Percentiles rank a stretch among this genome's conserved stretches.
Conservation (phyloP, 768 basidiomycete species). For the Tricholoma furcatifolium region DNA sequence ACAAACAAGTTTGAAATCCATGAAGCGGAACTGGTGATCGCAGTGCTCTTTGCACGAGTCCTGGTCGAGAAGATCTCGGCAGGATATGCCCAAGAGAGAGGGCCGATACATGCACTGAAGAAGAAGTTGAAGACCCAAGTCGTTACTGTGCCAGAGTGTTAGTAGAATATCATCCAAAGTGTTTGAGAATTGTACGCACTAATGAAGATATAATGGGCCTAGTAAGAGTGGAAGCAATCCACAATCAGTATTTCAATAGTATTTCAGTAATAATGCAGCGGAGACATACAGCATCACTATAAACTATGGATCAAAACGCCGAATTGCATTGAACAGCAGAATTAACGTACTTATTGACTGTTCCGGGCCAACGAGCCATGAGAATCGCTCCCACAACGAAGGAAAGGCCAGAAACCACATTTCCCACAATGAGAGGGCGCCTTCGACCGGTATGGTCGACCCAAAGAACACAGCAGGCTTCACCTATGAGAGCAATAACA, state of each 20-base stretch:
- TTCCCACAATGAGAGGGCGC: conserved; percentile 40
- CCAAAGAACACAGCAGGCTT: conserved; percentile 46
- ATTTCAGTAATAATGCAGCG: not conserved
- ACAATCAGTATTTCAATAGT: not conserved
- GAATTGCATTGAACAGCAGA: not conserved
- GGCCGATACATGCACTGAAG: conserved; percentile 45
- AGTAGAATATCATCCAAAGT: conserved; percentile 16
- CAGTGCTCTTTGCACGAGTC: conserved; percentile 43
- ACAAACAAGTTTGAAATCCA: conserved; percentile 46
- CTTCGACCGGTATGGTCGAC: conserved; percentile 41
- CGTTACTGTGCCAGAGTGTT: conserved; percentile 21
- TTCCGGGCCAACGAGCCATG: conserved; percentile 43
- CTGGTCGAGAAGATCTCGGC: conserved; percentile 45
- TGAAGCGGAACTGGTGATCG: conserved; percentile 41
- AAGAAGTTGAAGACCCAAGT: conserved; percentile 50
- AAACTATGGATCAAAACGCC: not conserved
- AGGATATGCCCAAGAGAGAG: conserved; percentile 45
- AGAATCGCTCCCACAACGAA: conserved; percentile 44
- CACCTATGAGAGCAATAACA: conserved; percentile 51
- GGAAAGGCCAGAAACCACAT: conserved; percentile 37
- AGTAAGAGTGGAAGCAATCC: not conserved
- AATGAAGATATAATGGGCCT: conserved; percentile 46
- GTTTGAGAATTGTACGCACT: conserved; percentile 36
- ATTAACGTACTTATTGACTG: conserved; percentile 37
- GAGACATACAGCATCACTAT: conserved; percentile 35